Conservation (phyloP, 139 green algal species). For the Edaphochlamys debaryana region DNA sequence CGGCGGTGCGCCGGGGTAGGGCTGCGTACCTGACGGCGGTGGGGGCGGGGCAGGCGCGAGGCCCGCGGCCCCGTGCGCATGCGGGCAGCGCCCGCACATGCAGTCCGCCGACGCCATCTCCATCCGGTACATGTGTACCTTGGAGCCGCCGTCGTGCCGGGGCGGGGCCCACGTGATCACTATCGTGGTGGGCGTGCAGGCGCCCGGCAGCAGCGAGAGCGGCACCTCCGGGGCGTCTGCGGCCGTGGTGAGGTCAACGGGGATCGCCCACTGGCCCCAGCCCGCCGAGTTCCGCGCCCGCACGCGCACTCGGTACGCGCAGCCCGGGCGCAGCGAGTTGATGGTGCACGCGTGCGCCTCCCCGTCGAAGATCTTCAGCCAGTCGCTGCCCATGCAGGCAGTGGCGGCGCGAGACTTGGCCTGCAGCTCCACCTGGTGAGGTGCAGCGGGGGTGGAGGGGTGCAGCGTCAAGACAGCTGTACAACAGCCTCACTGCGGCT, state of each 20-base stretch:
- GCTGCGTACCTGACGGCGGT: not conserved
- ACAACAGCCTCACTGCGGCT: too few relatives aligned
- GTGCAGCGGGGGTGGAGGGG: constrained; percentile 1
- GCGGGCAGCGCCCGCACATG: constrained; percentile 15
- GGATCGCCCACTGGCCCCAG: constrained; percentile 49
- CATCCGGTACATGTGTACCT: constrained; percentile 64
- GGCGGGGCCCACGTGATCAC: constrained; percentile 62
- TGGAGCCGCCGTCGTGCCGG: constrained; percentile 67
- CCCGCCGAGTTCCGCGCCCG: constrained; percentile 60
- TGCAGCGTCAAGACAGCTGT: too few relatives aligned
- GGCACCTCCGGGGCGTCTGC: constrained; percentile 57
- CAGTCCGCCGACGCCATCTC: constrained; percentile 53
- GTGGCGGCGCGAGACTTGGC: constrained; percentile 61
- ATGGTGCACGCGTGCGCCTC: constrained; percentile 65
- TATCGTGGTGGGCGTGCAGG: constrained; percentile 44
- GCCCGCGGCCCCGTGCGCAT: not conserved
- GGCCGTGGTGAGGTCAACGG: constrained; percentile 57
- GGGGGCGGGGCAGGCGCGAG: not conserved
- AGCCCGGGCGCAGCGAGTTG: constrained; percentile 68
- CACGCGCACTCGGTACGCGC: constrained; percentile 72
- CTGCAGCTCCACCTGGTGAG: constrained; percentile 74
- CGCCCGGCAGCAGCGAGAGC: constrained; percentile 17
- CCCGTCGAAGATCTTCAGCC: constrained; percentile 72
- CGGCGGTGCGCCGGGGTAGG: not conserved
- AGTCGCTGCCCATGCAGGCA: constrained; percentile 64